Evolutionary conservation across 371 early-diverging fungal genomes (phyloP).

Genomic region (Mucor indicus): DNA sequence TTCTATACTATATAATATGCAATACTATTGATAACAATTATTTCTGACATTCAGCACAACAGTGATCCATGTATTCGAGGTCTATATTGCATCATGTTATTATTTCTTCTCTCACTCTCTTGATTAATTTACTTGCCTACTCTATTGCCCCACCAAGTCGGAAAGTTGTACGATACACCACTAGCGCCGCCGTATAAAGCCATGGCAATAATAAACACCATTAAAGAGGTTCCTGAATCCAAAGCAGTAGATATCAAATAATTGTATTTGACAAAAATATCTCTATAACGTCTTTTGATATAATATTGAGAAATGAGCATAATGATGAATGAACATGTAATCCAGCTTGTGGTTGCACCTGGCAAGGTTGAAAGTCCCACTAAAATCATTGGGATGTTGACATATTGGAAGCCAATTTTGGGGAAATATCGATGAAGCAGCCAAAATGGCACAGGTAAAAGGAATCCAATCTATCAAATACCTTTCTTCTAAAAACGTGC

Average conservation of each 20-base stretch:
- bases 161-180: constrained; percentile 35
- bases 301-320: constrained; percentile 47
- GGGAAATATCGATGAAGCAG: constrained; percentile 32
- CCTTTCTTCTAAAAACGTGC: no score
- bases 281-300: constrained; percentile 34
- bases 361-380: constrained; percentile 42
- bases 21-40: no score
- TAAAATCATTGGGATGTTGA: constrained; percentile 48
- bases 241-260: constrained; percentile 57
- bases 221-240: constrained; percentile 56
- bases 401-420: constrained; percentile 19
- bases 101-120: no score
- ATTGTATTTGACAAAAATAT: constrained; percentile 54
- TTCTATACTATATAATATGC: no score
- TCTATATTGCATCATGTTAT: no score
- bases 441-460: constrained; percentile 35
- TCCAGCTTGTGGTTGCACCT: constrained; percentile 40
- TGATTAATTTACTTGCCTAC: no score
- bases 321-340: constrained; percentile 37
- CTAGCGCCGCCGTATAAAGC: constrained; percentile 48
- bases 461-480: constrained; percentile 18
- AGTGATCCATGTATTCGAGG: constrained; percentile 16
- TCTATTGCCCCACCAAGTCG: constrained; percentile 54
- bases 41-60: no score
- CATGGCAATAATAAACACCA: constrained; percentile 50